Base-by-base conservation (phyloP, 1,284 basidiomycete species). In the Fomitopsis palustris region DNA sequence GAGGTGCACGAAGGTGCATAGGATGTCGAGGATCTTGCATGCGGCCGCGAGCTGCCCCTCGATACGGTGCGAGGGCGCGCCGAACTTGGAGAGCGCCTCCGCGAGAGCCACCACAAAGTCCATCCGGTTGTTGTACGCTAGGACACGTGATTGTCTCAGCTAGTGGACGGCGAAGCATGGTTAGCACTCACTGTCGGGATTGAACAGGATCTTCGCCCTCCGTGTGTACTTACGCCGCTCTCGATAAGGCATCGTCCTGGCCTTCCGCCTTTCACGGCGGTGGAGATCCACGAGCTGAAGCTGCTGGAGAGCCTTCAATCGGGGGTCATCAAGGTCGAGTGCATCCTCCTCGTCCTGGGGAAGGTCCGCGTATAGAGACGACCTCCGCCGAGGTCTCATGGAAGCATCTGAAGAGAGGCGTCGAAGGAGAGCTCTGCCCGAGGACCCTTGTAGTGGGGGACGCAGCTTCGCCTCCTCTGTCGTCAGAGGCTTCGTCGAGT, bases 1-100 rank as follows among this genome's bases (percentile, higher is more conserved):
- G 14, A 93, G 78, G 70, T 93, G 87, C 37, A 90, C 86, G 67
- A 91, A 91, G 69, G 90, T 88, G 35, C 88, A 90, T 68, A 92
- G 84, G 43, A 95, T 83, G 67, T 93, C 89, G 12, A 95, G 82
- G 57, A 94, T 92, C 21, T 86, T 81, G 1, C 92, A 89, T 6
- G 90, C 90, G 3, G 93, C 88, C 4, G 77, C 71, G 9, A 89
- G 81, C 67, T 88, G 87, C 0, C 84, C 81, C 69, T 88, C 86
- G 66, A 89, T 82, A 49, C 87, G 83, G 72, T 89, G 87, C n/a
- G 85, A 86, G 1, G 87, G 87, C 21, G 87, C 84, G 17, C 86
- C 86, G 64, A 84, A 88, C 4, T 76, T 77, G 80, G 89, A 85
- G 21, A 89, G 72, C 16, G 85, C 83, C 61, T 80, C 81, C 49